Evolutionary conservation across 768 basidiomycete species (phyloP).

Genomic region (Pisolithus microcarpus): DNA sequence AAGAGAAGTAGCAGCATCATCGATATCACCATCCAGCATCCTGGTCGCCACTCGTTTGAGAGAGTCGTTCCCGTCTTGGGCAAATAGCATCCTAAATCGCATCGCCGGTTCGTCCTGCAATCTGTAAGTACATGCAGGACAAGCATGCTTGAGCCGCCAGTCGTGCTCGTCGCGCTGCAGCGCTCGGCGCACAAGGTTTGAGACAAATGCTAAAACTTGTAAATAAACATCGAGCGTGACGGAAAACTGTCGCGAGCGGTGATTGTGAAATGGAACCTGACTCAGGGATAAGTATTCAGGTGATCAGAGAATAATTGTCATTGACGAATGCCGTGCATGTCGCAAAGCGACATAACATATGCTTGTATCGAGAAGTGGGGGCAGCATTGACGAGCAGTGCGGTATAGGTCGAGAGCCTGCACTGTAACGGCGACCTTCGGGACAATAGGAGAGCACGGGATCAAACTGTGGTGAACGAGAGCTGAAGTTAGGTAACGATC

Average conservation of each 20-base stretch:
- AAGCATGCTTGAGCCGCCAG: slow-evolving; percentile 7
- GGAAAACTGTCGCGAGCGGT: slow-evolving; percentile 2
- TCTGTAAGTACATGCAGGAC: slow-evolving; percentile 9
- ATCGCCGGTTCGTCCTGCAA: slow-evolving; percentile 3
- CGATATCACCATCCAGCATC: too few relatives aligned
- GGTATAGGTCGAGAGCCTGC: slow-evolving; percentile 8
- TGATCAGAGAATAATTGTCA: background rate
- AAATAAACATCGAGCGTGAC: slow-evolving; percentile 6
- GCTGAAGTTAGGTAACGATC: too few relatives aligned
- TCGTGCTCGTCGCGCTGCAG: background rate
- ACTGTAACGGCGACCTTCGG: too few relatives aligned
- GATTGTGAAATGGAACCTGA: slow-evolving; percentile 3
- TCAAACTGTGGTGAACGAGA: too few relatives aligned
- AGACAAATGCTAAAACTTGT: background rate
- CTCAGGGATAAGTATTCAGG: background rate
- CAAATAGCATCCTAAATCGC: background rate
- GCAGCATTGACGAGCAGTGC: slow-evolving; percentile 1
- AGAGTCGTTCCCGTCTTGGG: slow-evolving; percentile 5
- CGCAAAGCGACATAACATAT: slow-evolving; percentile 11
- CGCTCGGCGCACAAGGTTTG: background rate
- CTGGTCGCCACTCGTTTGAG: too few relatives aligned
- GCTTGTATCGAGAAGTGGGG: slow-evolving; percentile 15
- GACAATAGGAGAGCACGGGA: too few relatives aligned
- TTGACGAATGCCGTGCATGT: slow-evolving; percentile 6
- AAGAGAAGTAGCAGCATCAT: too few relatives aligned